Percentiles rank a stretch among this genome's conserved stretches.
Evolutionary conservation across 352 stramenopile species (phyloP).

Genomic region (Phytophthora aleatoria): DNA sequence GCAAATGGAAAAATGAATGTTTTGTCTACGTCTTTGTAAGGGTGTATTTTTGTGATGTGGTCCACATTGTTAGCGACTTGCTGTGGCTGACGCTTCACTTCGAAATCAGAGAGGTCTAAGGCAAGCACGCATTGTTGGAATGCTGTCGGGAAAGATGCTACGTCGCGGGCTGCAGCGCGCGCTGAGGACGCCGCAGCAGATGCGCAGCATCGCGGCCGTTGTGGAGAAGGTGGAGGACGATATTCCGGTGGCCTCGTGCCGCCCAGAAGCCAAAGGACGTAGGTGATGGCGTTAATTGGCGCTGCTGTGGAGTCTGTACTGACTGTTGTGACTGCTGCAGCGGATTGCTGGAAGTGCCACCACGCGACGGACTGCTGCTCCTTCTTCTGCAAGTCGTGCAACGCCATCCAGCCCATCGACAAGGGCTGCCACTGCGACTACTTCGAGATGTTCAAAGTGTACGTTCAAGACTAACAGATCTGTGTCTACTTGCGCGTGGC

Average conservation of each 20-base stretch:
- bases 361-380: slow-evolving; percentile 80
- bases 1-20: slow-evolving; percentile 17
- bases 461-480: slow-evolving; percentile 8
- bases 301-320: not conserved
- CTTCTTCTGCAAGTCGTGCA: slow-evolving; percentile 83
- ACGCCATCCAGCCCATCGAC: slow-evolving; percentile 80
- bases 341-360: slow-evolving; percentile 85
- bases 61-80: not conserved
- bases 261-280: slow-evolving; percentile 26
- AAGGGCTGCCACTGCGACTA: slow-evolving; percentile 78
- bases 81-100: not conserved
- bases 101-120: not conserved
- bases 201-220: slow-evolving; percentile 25
- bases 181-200: slow-evolving; percentile 15
- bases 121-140: slow-evolving; percentile 13
- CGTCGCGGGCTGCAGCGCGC: slow-evolving; percentile 34
- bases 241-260: slow-evolving; percentile 10
- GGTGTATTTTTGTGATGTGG: slow-evolving; percentile 1
- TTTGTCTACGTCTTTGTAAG: slow-evolving; percentile 1
- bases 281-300: slow-evolving; percentile 18
- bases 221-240: slow-evolving; percentile 40
- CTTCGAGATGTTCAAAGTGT: slow-evolving; percentile 90
- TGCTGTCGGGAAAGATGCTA: slow-evolving; percentile 41
- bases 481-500: slow-evolving; percentile 2
- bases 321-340: slow-evolving; percentile 21